Base-by-base conservation (phyloP, 495 filamentous ascomycete genomes). In the Penicillium argentinense region DNA sequence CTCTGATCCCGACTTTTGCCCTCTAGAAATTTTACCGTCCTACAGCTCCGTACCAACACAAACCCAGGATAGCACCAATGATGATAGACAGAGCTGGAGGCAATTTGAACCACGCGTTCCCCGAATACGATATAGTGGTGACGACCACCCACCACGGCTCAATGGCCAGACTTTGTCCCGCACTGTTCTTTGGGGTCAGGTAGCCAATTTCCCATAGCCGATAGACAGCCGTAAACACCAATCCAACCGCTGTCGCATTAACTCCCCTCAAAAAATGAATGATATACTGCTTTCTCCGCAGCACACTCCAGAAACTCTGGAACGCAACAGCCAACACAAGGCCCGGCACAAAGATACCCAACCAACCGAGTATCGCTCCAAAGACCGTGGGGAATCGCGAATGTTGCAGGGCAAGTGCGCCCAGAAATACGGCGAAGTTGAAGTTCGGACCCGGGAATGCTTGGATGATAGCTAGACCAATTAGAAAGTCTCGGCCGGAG, bases 211-310 rank as follows among this genome's bases (percentile, higher is more conserved):
- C 71, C 82, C 86, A 91, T 17, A 95, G 75, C 23, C 86, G 71
- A 51, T 95, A 92, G n/a, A 95, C 88, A 13, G 89, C 88, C 12
- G 88, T 90, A 53, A 86, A 95, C 4, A 92, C 85, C 49, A 92
- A 50, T 0, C 89, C 88, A 0, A 91, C 84, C 0, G 88, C 89
- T 0, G 79, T 74, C 0, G 89, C 88, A 63, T 91, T 91, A 7
- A 91, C 62, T 0, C 89, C 88, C 9, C 86, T 60, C 42, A 92
- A 53, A 9, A 78, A 59, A 9, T 77, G 69, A 39, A 74, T 72
- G 9, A 91, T 78, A 59, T 68, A 78, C 7, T 71, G 67, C 39
- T 66, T 66, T 11, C 59, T 72, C 4, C 86, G 66, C 21, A 88
- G 48, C 3, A 74, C 74, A 1, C 72, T 67, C 89, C 89, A 95